Percentiles rank a stretch among this genome's conserved stretches.
Conservation (phyloP, 352 stramenopile genomes). For the Globisporangium cederbergense region DNA sequence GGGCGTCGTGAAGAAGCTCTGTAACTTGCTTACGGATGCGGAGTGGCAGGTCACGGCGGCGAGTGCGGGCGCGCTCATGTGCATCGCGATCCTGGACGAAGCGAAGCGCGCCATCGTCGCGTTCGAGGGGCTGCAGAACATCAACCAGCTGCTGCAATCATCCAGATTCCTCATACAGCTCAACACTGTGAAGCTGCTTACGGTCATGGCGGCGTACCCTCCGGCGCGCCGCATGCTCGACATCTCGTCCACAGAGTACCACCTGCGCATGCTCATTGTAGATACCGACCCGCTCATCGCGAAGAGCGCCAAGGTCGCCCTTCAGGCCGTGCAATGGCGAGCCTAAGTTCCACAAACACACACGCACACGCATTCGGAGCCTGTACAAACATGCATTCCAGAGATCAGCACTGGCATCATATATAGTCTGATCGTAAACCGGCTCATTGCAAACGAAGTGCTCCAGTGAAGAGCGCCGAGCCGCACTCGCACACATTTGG, state of each 20-base stretch:
- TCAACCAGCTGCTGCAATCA: constrained; percentile 66
- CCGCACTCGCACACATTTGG: neutral
- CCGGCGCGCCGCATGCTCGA: constrained; percentile 45
- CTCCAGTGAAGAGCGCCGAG: too few species aligned
- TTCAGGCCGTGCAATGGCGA: constrained; percentile 60
- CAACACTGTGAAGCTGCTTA: constrained; percentile 63
- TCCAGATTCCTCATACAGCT: constrained; percentile 54
- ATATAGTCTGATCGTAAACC: neutral
- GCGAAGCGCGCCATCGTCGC: constrained; percentile 63
- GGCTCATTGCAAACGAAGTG: too few species aligned
- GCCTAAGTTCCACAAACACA: constrained; percentile 20
- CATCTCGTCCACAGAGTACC: constrained; percentile 45
- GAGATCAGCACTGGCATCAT: neutral
- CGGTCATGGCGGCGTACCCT: constrained; percentile 55
- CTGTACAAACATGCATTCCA: neutral
- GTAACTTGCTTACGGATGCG: constrained; percentile 46
- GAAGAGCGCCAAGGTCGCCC: constrained; percentile 48
- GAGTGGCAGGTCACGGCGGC: constrained; percentile 52
- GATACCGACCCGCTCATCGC: constrained; percentile 45
- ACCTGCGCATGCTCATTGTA: constrained; percentile 37
- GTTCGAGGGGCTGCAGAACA: constrained; percentile 34
- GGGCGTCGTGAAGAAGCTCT: constrained; percentile 53
- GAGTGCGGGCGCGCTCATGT: constrained; percentile 62
- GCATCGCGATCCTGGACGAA: constrained; percentile 58
- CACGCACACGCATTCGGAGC: neutral